Evolutionary conservation across 2,329 filamentous ascomycete genomes (phyloP).

Genomic region (Fusarium graminum): DNA sequence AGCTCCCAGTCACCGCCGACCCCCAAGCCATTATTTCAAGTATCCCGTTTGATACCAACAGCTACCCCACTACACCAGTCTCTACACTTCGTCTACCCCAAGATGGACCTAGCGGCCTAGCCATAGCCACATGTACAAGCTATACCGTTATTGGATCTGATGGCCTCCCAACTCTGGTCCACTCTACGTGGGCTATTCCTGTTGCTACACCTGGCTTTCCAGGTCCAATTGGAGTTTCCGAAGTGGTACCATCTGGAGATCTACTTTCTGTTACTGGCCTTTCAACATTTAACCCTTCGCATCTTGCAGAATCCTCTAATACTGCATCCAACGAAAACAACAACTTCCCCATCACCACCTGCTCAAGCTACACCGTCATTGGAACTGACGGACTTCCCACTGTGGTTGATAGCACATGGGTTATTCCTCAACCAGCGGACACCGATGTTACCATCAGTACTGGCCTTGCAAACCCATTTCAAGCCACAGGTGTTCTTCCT

Average conservation of each 20-base stretch:
- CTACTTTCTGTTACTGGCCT: constrained; percentile 17
- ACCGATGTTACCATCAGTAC: constrained; percentile 35
- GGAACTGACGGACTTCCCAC: constrained; percentile 48
- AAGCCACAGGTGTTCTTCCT: constrained; percentile 35
- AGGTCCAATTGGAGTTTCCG: constrained; percentile 14
- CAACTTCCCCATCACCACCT: constrained; percentile 43
- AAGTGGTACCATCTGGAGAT: constrained; percentile 14
- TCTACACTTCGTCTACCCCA: constrained; percentile 27
- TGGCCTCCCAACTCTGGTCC: constrained; percentile 41
- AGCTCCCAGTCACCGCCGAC: constrained; percentile 24
- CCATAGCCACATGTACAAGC: constrained; percentile 37
- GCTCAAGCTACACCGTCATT: constrained; percentile 49
- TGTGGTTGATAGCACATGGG: constrained; percentile 52
- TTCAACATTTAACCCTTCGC: constrained; percentile 21
- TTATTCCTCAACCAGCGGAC: constrained; percentile 46
- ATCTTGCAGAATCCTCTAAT: constrained; percentile 1
- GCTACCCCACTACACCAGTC: constrained; percentile 22
- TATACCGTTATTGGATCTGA: constrained; percentile 43
- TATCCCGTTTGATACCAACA: constrained; percentile 19
- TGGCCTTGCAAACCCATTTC: constrained; percentile 20
- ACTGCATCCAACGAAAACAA: constrained; percentile 7
- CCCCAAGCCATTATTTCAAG: constrained; percentile 33
- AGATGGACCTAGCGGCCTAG: constrained; percentile 27
- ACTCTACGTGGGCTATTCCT: constrained; percentile 40
- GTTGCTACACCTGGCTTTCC: constrained; percentile 16